Evolutionary conservation across 2,329 filamentous ascomycete genomes (phyloP).

Genomic region (Monosporascus sp.): DNA sequence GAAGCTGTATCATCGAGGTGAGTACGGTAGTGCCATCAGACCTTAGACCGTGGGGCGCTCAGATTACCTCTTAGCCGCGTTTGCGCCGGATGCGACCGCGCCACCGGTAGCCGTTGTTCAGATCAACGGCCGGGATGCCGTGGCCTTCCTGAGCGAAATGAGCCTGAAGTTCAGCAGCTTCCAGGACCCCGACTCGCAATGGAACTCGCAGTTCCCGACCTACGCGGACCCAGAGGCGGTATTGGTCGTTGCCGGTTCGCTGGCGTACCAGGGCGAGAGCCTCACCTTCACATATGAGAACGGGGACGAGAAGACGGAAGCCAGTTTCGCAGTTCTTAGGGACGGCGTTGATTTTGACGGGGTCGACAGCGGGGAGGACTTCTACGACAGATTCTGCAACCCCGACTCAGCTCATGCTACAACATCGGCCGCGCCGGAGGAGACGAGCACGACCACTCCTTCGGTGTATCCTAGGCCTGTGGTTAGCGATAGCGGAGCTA

Average conservation of each 20-base stretch:
- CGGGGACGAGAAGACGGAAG: constrained; percentile 21
- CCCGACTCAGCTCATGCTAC: constrained; percentile 9
- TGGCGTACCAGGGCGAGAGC: constrained; percentile 23
- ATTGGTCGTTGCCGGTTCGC: constrained; percentile 17
- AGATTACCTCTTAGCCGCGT: constrained; percentile 14
- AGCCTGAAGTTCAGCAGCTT: constrained; percentile 38
- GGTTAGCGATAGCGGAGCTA: constrained; percentile 20
- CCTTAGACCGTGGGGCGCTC: not conserved
- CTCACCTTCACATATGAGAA: constrained; percentile 30
- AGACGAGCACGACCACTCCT: constrained; percentile 3
- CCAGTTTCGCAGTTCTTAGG: constrained; percentile 13
- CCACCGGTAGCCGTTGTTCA: constrained; percentile 43
- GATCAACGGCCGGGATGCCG: constrained; percentile 53
- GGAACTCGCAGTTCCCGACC: constrained; percentile 28
- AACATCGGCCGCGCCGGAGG: not conserved
- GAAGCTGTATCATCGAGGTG: constrained; percentile 48
- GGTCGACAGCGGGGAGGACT: constrained; percentile 29
- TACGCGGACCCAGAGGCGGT: constrained; percentile 18
- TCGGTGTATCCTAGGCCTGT: constrained; percentile 22
- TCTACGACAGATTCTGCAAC: constrained; percentile 30
- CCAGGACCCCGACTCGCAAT: constrained; percentile 55
- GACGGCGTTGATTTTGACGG: constrained; percentile 21
- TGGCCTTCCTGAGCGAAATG: constrained; percentile 41
- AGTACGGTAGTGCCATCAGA: constrained; percentile 11
- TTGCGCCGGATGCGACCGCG: constrained; percentile 11